Conservation (phyloP, 495 filamentous ascomycete genomes). For the Penicillium bialowiezense region DNA sequence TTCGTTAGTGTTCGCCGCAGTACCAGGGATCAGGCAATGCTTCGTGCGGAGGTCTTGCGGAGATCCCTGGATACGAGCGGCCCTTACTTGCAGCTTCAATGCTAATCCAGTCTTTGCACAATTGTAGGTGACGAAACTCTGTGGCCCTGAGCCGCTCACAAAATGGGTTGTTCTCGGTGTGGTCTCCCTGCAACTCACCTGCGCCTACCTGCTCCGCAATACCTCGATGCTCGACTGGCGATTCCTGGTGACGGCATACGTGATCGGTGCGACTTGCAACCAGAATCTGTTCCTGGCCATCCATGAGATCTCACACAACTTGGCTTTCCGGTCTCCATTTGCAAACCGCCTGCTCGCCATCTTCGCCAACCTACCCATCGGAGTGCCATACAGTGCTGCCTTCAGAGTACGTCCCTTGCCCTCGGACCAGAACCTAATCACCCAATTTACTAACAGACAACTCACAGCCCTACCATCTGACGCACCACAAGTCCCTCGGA, state of each 20-base stretch:
- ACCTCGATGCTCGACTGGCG: slow-evolving; percentile 76
- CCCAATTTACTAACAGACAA: slow-evolving; percentile 9
- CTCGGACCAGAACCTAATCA: neutral
- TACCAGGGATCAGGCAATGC: neutral
- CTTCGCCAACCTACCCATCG: slow-evolving; percentile 94
- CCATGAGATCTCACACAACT: slow-evolving; percentile 97
- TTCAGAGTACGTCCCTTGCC: slow-evolving; percentile 63
- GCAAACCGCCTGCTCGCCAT: slow-evolving; percentile 86
- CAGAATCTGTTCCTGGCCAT: slow-evolving; percentile 99
- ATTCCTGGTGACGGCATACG: slow-evolving; percentile 84
- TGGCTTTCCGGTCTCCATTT: slow-evolving; percentile 83
- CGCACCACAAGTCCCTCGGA: slow-evolving; percentile 97
- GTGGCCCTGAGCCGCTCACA: slow-evolving; percentile 92
- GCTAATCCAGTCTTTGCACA: slow-evolving; percentile 6
- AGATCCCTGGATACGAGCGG: slow-evolving; percentile 3
- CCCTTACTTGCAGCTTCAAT: neutral
- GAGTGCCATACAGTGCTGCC: slow-evolving; percentile 90
- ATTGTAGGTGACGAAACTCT: slow-evolving; percentile 88
- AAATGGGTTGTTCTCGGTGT: slow-evolving; percentile 89
- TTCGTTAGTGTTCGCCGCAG: neutral
- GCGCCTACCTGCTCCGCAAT: slow-evolving; percentile 76
- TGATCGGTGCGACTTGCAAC: slow-evolving; percentile 93
- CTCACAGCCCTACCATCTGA: slow-evolving; percentile 90
- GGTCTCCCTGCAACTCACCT: slow-evolving; percentile 74
- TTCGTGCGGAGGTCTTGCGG: slow-evolving; percentile 5